A percentile compares a stretch with the other conserved stretches of the same genome.
phyloP scores from a whole-genome alignment of 2,329 filamentous ascomycete genomes.

The Fusarium sp. region DNA sequence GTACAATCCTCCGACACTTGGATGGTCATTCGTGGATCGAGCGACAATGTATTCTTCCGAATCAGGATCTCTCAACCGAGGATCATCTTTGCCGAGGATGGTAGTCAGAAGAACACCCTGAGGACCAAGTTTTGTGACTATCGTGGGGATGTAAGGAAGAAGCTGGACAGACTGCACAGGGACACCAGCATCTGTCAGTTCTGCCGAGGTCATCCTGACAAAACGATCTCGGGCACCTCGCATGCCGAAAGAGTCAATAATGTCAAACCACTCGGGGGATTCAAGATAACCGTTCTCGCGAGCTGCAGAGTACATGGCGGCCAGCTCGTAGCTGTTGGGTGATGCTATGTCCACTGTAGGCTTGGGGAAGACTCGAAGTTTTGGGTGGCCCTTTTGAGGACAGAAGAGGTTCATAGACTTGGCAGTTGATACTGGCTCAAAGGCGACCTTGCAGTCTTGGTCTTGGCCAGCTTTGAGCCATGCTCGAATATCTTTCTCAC shows the following conservation, averaged over 20 bases:
- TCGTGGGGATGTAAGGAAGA: constrained; percentile 86
- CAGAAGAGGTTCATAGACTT: constrained; percentile 81
- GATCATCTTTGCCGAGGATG: constrained; percentile 76
- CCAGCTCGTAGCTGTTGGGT: constrained; percentile 86
- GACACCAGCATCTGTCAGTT: constrained; percentile 82
- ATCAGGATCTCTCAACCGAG: constrained; percentile 72
- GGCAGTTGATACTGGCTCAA: constrained; percentile 88
- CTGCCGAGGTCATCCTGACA: constrained; percentile 72
- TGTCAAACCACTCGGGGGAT: constrained; percentile 78
- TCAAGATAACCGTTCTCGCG: constrained; percentile 76
- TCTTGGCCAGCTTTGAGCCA: constrained; percentile 75
- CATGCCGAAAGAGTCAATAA: constrained; percentile 85
- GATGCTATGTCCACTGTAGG: constrained; percentile 80
- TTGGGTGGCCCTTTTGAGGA: constrained; percentile 54
- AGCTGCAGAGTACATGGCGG: constrained; percentile 81
- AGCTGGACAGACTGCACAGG: constrained; percentile 88
- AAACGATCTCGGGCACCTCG: constrained; percentile 80
- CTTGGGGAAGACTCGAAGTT: constrained; percentile 68
- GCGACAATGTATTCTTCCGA: constrained; percentile 79
- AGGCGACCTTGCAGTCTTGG: constrained; percentile 73
- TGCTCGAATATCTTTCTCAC: constrained; percentile 70
- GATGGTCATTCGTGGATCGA: constrained; percentile 67
- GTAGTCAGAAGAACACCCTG: constrained; percentile 82
- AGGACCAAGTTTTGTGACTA: constrained; percentile 85
- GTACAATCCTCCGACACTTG: constrained; percentile 80